Percentiles rank a stretch among this genome's conserved stretches.
Conservation (phyloP, 2,329 filamentous ascomycete species). For the Fusarium sublunatum region DNA sequence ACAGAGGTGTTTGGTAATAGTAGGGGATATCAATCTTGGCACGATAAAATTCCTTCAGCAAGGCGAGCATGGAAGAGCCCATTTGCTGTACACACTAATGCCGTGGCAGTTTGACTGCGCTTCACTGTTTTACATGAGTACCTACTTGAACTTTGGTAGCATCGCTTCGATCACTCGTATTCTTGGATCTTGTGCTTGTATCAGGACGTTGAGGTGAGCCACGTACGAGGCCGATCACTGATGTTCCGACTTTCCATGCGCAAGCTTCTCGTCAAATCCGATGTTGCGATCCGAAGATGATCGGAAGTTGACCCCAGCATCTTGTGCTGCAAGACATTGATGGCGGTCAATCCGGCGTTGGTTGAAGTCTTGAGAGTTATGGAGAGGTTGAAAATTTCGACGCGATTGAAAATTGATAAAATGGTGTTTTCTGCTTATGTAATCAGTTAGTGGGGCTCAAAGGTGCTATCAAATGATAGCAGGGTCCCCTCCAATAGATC, state of each 20-base stretch:
- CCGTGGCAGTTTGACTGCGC: conserved; percentile 51
- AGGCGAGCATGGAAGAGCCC: conserved; percentile 62
- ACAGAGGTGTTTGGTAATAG: conserved; percentile 69
- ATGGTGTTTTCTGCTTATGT: conserved; percentile 31
- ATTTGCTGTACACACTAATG: conserved; percentile 72
- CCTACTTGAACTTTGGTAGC: conserved; percentile 10
- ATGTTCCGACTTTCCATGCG: conserved; percentile 5
- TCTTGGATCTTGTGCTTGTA: conserved; percentile 23
- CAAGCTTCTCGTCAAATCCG: conserved; percentile 1
- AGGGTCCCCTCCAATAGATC: no score
- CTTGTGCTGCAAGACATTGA: conserved; percentile 1
- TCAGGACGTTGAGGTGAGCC: conserved; percentile 11
- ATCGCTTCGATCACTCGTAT: conserved; percentile 23
- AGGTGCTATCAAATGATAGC: neutral
- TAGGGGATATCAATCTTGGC: conserved; percentile 63
- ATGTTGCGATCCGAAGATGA: conserved; percentile 11
- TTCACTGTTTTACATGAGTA: conserved; percentile 32
- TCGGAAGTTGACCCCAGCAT: neutral
- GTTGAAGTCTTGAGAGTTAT: conserved; percentile 2
- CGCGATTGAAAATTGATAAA: conserved; percentile 25
- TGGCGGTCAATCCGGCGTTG: neutral
- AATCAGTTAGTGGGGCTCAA: conserved; percentile 12
- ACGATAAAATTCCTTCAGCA: conserved; percentile 69
- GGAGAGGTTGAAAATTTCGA: conserved; percentile 29
- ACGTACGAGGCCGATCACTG: conserved; percentile 7